These are phyloP conservation scores for Neurospora discreta DNA, from an alignment of 495 filamentous ascomycete species.

Conservation along the genomic window DNA sequence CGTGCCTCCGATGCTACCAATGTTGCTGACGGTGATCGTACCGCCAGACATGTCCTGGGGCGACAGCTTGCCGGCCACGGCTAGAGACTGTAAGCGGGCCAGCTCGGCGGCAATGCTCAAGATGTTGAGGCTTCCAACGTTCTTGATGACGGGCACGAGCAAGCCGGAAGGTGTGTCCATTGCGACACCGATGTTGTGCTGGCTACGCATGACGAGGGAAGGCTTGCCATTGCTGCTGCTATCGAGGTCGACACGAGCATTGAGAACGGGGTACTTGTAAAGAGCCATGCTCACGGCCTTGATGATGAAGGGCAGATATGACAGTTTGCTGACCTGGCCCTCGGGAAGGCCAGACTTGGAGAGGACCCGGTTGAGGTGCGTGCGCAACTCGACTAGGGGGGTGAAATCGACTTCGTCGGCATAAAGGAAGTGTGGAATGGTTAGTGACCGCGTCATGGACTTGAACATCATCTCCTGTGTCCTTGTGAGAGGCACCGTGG, in stretches of 20 bases:
- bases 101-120: slow-evolving; percentile 68
- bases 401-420: slow-evolving; percentile 76
- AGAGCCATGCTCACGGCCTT: slow-evolving; percentile 87
- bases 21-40: slow-evolving; percentile 93
- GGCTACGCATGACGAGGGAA: slow-evolving; percentile 58
- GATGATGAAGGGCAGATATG: slow-evolving; percentile 87
- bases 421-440: slow-evolving; percentile 89
- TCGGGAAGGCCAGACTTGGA: slow-evolving; percentile 27
- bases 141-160: slow-evolving; percentile 87
- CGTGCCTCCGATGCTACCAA: slow-evolving; percentile 91
- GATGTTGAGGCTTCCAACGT: slow-evolving; percentile 65
- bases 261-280: slow-evolving; percentile 71
- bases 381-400: slow-evolving; percentile 55
- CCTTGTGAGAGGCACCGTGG: slow-evolving; percentile 52
- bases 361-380: slow-evolving; percentile 51
- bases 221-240: slow-evolving; percentile 45
- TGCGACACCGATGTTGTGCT: slow-evolving; percentile 92
- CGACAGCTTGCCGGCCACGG: slow-evolving; percentile 60
- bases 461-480: slow-evolving; percentile 95
- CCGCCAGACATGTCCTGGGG: slow-evolving; percentile 70
- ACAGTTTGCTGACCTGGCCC: slow-evolving; percentile 48
- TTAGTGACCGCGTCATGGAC: slow-evolving; percentile 87
- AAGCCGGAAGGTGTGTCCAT: slow-evolving; percentile 89
- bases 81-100: slow-evolving; percentile 57
- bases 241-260: slow-evolving; percentile 63